Percentiles rank a stretch among this genome's conserved stretches.
Evolutionary conservation across 139 green algal species (phyloP).

Genomic region (Dunaliella primolecta): DNA sequence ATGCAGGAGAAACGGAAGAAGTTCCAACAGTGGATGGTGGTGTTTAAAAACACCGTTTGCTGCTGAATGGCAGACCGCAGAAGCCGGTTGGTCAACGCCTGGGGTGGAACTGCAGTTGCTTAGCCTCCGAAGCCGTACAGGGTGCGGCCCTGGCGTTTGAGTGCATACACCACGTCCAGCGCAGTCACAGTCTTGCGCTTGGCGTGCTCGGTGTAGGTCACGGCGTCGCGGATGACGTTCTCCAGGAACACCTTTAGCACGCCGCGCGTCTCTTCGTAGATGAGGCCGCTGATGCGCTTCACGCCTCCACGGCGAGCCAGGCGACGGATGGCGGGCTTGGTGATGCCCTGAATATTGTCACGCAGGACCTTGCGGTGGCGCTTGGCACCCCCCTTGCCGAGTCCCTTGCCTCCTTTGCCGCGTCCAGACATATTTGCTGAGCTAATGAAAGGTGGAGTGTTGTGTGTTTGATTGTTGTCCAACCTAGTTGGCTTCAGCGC

Average conservation of each 20-base stretch:
- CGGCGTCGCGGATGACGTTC: constrained; percentile 60
- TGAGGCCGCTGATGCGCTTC: constrained; percentile 40
- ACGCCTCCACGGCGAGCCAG: constrained; percentile 20
- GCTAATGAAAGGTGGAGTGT: too few species aligned
- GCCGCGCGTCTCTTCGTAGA: constrained; percentile 86
- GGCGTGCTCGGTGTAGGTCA: constrained; percentile 96
- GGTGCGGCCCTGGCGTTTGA: constrained; percentile 94
- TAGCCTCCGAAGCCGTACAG: constrained; percentile 90
- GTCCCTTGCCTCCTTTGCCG: constrained; percentile 91
- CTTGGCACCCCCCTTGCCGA: constrained; percentile 89
- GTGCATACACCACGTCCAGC: constrained; percentile 91
- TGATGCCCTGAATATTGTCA: constrained; percentile 87
- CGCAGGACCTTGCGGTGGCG: constrained; percentile 84
- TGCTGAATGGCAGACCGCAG: too few species aligned
- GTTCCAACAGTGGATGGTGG: too few species aligned
- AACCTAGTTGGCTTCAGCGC: too few species aligned
- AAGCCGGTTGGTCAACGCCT: too few species aligned
- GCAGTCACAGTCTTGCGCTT: constrained; percentile 88
- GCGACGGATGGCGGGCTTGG: constrained; percentile 72
- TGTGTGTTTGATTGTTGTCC: too few species aligned
- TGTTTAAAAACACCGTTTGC: too few species aligned
- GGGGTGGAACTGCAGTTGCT: too few species aligned
- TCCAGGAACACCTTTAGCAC: constrained; percentile 87
- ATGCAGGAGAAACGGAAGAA: too few species aligned
- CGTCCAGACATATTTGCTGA: constrained; percentile 79